Conservation (phyloP, 345 rosid genomes). For the Eucalyptus erythrocorys region DNA sequence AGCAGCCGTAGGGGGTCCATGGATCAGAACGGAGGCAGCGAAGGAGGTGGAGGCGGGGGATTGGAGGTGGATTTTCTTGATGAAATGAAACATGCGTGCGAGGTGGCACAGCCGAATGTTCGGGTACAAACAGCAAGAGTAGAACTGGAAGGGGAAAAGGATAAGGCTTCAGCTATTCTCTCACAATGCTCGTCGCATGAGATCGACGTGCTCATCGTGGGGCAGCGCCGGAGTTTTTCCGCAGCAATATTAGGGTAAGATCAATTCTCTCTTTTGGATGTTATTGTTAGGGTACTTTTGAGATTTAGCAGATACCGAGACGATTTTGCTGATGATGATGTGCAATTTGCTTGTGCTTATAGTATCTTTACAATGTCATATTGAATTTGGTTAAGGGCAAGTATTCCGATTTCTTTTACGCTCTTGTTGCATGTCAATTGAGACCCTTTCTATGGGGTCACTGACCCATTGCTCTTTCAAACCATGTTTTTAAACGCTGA, state of each 20-base stretch:
- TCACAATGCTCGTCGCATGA: conserved; percentile 28
- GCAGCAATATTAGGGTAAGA: conserved; percentile 56
- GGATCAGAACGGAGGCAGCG: not conserved
- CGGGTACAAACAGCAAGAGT: conserved; percentile 22
- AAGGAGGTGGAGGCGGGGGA: conserved; percentile 2
- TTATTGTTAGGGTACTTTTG: not conserved
- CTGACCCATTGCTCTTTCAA: not conserved
- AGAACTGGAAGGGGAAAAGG: conserved; percentile 24
- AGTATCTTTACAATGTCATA: not conserved
- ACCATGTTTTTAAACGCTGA: not conserved
- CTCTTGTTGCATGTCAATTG: not conserved
- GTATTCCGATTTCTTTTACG: not conserved
- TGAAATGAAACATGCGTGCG: conserved; percentile 53
- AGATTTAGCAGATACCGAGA: not conserved
- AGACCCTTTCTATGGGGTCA: not conserved
- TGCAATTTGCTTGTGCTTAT: not conserved
- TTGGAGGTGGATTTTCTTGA: conserved; percentile 48
- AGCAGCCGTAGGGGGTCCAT: not conserved
- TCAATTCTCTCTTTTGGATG: not conserved
- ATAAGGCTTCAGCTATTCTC: conserved; percentile 52
- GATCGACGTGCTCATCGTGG: conserved; percentile 53
- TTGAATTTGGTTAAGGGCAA: not conserved
- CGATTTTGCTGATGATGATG: not conserved
- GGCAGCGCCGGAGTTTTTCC: conserved; percentile 62
- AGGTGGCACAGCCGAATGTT: conserved; percentile 48